These are phyloP conservation scores for Paramecium octaurelia DNA, from an alignment of 73 alveolate genomes.

Conservation along the genomic window DNA sequence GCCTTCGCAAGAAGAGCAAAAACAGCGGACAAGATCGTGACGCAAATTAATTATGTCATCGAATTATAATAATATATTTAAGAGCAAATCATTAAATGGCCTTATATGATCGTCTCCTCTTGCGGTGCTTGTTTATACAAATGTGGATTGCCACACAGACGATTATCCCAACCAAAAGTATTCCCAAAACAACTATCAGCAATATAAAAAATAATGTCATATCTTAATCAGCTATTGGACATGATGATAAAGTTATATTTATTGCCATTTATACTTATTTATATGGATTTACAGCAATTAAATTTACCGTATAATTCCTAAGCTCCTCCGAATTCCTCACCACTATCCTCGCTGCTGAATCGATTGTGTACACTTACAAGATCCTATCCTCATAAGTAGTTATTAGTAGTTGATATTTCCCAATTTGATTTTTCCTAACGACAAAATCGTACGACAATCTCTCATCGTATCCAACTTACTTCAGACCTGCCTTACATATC, in stretches of 20 bases:
- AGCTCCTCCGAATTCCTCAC: background rate
- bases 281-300: background rate
- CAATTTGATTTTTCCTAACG: background rate
- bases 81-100: background rate
- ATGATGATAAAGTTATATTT: background rate
- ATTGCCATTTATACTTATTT: background rate
- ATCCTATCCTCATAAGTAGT: background rate
- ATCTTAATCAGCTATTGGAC: background rate
- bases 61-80: background rate
- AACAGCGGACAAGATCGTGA: background rate
- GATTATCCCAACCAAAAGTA: background rate
- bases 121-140: background rate
- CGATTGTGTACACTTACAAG: background rate
- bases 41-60: constrained; percentile 12
- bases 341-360: background rate
- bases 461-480: background rate
- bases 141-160: background rate
- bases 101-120: background rate
- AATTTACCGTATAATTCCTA: background rate
- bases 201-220: background rate
- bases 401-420: background rate
- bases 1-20: background rate
- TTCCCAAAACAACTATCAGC: background rate
- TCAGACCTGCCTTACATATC: background rate
- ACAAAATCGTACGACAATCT: background rate